A percentile compares a stretch with the other conserved stretches of the same genome.
These are phyloP conservation scores for Trichosporon faecale DNA, from an alignment of 1,284 basidiomycete species.

Conservation along the genomic window DNA sequence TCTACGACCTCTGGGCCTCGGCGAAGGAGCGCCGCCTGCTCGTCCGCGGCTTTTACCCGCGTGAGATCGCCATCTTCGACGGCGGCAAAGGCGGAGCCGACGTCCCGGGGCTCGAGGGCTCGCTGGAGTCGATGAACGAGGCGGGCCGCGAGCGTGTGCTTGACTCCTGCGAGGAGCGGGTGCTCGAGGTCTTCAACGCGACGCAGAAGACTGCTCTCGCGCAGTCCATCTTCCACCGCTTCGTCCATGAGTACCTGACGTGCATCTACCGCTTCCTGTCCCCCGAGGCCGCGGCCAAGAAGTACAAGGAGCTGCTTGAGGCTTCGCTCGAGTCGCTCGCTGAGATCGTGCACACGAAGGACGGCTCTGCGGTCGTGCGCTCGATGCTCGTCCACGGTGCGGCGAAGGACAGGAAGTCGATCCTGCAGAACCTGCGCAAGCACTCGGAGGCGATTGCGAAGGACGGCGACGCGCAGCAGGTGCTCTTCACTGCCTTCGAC, in stretches of 20 bases:
- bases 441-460: constrained; percentile 78
- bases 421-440: constrained; percentile 77
- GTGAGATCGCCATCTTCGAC: constrained; percentile 76
- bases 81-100: constrained; percentile 55
- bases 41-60: constrained; percentile 81
- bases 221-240: constrained; percentile 78
- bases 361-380: constrained; percentile 78
- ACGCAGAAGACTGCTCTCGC: constrained; percentile 81
- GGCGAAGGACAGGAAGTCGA: constrained; percentile 85
- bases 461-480: constrained; percentile 80
- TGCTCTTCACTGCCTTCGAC: constrained; percentile 81
- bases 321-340: constrained; percentile 72
- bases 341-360: constrained; percentile 87
- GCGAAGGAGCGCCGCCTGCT: constrained; percentile 75
- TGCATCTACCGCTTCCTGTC: constrained; percentile 47
- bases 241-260: constrained; percentile 53
- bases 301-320: constrained; percentile 51
- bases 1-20: constrained; percentile 79
- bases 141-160: constrained; percentile 67
- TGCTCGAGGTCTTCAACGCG: constrained; percentile 82
- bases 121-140: constrained; percentile 63
- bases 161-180: constrained; percentile 65
- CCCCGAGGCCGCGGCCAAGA: constrained; percentile 45
- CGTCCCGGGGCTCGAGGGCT: constrained; percentile 59
- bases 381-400: constrained; percentile 74